Percentiles rank a stretch among this genome's conserved stretches.
These are phyloP conservation scores for Ustilago trichophora DNA, from an alignment of 1,284 basidiomycete genomes.

Conservation along the genomic window DNA sequence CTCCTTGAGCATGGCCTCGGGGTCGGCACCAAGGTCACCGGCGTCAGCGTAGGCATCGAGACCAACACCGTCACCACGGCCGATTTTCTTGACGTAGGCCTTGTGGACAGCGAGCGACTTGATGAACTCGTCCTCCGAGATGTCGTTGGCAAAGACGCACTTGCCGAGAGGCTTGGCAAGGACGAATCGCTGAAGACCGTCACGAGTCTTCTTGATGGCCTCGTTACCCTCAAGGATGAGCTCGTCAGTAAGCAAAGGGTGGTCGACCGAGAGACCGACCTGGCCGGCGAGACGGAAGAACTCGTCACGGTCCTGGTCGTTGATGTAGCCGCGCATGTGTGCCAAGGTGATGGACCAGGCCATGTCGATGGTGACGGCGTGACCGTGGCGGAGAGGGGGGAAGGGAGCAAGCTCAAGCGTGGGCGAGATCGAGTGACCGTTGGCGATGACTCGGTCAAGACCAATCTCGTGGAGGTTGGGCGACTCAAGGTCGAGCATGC, in stretches of 20 bases:
- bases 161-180: conserved; percentile 68
- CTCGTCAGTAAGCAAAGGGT: conserved; percentile 67
- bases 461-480: conserved; percentile 70
- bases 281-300: conserved; percentile 67
- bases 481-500: conserved; percentile 69
- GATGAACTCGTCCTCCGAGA: conserved; percentile 67
- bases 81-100: conserved; percentile 64
- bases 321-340: conserved; percentile 67
- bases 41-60: conserved; percentile 69
- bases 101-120: conserved; percentile 68
- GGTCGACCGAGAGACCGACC: conserved; percentile 69
- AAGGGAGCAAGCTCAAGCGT: conserved; percentile 67
- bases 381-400: conserved; percentile 65
- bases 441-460: conserved; percentile 70
- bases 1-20: conserved; percentile 58
- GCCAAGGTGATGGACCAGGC: conserved; percentile 69
- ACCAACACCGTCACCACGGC: conserved; percentile 65
- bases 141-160: conserved; percentile 69
- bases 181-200: conserved; percentile 69
- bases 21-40: conserved; percentile 68
- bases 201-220: conserved; percentile 69
- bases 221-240: conserved; percentile 67
- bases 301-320: conserved; percentile 68
- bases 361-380: conserved; percentile 69
- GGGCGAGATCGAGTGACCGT: conserved; percentile 69